Evolutionary conservation across 352 stramenopile species (phyloP).

Genomic region (Chrysophaeum taylorii): DNA sequence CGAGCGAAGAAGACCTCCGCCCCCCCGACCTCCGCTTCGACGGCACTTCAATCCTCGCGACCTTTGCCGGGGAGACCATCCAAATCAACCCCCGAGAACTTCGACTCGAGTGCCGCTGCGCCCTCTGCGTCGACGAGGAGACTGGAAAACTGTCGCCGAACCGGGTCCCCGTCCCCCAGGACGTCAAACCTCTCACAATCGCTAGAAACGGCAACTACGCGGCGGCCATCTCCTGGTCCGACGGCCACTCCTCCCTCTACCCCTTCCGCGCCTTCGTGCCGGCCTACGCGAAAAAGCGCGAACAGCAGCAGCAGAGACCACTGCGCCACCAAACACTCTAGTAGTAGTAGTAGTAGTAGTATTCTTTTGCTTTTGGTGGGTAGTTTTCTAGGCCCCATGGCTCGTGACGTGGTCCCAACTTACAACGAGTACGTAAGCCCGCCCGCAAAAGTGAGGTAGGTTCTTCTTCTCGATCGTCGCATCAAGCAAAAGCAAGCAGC

Average conservation of each 20-base stretch:
- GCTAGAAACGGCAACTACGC: slow-evolving; percentile 87
- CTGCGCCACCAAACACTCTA: no score
- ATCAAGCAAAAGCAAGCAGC: no score
- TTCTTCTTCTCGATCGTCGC: no score
- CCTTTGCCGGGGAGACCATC: background rate
- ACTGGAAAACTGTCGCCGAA: slow-evolving; percentile 56
- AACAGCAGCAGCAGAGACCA: slow-evolving; percentile 20
- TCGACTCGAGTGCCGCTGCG: slow-evolving; percentile 55
- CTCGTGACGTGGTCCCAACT: no score
- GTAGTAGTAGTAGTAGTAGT: no score
- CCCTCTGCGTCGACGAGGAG: slow-evolving; percentile 64
- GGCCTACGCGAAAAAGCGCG: slow-evolving; percentile 17
- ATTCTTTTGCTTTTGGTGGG: no score
- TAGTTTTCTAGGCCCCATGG: no score
- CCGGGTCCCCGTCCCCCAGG: slow-evolving; percentile 43
- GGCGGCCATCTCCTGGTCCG: slow-evolving; percentile 88
- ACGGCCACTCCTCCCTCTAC: slow-evolving; percentile 93
- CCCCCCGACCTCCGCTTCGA: background rate
- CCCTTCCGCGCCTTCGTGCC: slow-evolving; percentile 61
- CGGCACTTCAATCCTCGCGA: background rate
- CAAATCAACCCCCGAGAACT: slow-evolving; percentile 35
- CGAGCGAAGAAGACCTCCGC: background rate
- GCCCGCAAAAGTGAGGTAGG: no score
- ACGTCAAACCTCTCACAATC: slow-evolving; percentile 49
- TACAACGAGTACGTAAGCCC: no score